Conservation (phyloP, 2,329 filamentous ascomycete genomes). For the Immersiporthe knoxdaviesiana region DNA sequence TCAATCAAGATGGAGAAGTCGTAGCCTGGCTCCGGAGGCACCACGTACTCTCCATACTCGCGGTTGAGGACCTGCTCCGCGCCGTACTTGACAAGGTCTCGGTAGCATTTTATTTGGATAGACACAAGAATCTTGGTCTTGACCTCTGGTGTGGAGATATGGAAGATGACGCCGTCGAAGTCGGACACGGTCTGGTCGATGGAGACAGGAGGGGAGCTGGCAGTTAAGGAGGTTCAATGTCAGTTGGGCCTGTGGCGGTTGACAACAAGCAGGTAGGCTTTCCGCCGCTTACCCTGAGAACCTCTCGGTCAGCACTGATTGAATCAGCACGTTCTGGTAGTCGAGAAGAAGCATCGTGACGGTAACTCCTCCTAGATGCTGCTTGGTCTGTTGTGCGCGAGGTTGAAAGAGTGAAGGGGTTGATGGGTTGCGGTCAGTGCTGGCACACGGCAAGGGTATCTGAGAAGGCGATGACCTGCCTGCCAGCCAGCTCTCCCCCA, state of each 20-base stretch:
- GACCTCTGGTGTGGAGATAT: slow-evolving; percentile 92
- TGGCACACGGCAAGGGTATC: slow-evolving; percentile 8
- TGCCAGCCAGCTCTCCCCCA: slow-evolving; percentile 22
- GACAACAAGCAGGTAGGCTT: not conserved
- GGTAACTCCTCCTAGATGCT: slow-evolving; percentile 29
- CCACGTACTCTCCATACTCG: slow-evolving; percentile 93
- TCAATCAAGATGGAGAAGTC: slow-evolving; percentile 95
- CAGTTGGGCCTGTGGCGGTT: slow-evolving; percentile 19
- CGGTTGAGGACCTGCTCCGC: slow-evolving; percentile 88
- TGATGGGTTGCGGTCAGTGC: slow-evolving; percentile 21
- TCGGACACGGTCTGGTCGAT: slow-evolving; percentile 99
- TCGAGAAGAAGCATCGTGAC: slow-evolving; percentile 86
- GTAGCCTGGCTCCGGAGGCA: slow-evolving; percentile 84
- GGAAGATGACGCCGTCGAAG: slow-evolving; percentile 98
- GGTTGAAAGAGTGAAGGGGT: slow-evolving; percentile 1
- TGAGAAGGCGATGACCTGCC: slow-evolving; percentile 9
- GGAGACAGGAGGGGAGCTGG: slow-evolving; percentile 78
- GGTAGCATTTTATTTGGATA: slow-evolving; percentile 92
- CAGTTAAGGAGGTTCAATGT: slow-evolving; percentile 33
- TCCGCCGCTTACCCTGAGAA: slow-evolving; percentile 74
- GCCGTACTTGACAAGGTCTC: slow-evolving; percentile 89
- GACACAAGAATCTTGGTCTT: slow-evolving; percentile 96
- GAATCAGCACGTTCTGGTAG: slow-evolving; percentile 98
- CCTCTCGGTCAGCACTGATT: slow-evolving; percentile 92
- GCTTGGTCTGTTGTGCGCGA: slow-evolving; percentile 18